phyloP scores from a whole-genome alignment of 495 filamentous ascomycete species.

The Tuber microsphaerosporum region DNA sequence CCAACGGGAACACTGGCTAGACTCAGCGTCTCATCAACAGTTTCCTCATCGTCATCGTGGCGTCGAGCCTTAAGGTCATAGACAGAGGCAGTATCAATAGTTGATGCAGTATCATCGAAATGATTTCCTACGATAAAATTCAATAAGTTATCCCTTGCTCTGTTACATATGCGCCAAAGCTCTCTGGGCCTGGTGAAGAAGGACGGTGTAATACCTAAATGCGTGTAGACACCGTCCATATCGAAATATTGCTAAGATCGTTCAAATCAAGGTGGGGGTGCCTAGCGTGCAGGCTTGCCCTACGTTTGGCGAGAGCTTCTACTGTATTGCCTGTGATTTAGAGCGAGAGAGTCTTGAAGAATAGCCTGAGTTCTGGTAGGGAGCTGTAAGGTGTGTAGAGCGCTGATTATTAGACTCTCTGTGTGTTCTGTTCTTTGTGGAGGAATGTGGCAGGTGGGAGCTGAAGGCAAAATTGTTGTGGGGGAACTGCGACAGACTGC shows the following conservation, averaged over 20 bases:
- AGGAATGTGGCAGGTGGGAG: neutral
- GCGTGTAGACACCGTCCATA: conserved; percentile 82
- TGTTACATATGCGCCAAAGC: conserved; percentile 62
- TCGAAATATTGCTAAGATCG: neutral
- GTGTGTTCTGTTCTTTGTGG: neutral
- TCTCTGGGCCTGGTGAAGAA: conserved; percentile 62
- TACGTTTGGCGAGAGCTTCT: neutral
- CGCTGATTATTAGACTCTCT: neutral
- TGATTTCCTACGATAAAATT: conserved; percentile 56
- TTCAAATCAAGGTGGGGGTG: neutral
- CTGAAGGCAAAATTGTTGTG: neutral
- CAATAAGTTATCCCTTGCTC: conserved; percentile 66
- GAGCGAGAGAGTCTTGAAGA: neutral
- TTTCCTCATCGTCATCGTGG: conserved; percentile 79
- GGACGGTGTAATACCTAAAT: conserved; percentile 68
- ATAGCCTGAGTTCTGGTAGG: neutral
- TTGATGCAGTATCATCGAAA: conserved; percentile 42
- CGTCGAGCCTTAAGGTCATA: conserved; percentile 52
- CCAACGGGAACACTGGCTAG: conserved; percentile 77
- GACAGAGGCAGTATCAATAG: conserved; percentile 41
- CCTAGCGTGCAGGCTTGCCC: neutral
- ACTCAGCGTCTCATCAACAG: conserved; percentile 84
- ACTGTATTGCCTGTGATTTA: neutral
- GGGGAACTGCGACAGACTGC: neutral
- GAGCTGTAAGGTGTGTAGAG: neutral